Evolutionary conservation across 2,329 filamentous ascomycete species (phyloP).

Genomic region (Cordyceps fumosorosea): DNA sequence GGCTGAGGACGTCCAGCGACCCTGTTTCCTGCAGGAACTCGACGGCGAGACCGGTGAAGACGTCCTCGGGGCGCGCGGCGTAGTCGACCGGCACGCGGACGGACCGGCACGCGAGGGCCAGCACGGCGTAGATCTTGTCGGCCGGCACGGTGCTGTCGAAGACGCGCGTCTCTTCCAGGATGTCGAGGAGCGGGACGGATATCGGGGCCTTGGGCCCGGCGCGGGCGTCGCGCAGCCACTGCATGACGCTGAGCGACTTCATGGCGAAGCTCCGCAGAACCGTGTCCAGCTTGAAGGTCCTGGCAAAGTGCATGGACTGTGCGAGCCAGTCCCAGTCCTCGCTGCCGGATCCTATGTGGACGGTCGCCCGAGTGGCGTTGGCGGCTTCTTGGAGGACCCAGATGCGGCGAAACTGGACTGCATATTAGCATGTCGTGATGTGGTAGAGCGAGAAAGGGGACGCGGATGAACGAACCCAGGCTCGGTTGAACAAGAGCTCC

Average conservation of each 20-base stretch:
- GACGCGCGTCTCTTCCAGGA: neutral
- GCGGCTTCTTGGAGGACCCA: conserved; percentile 15
- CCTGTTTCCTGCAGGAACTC: neutral
- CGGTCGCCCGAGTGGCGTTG: conserved; percentile 1
- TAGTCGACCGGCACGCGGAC: neutral
- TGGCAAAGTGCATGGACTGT: neutral
- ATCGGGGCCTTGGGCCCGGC: neutral
- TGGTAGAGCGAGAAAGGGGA: neutral
- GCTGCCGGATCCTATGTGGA: neutral
- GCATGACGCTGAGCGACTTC: neutral
- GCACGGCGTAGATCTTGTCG: neutral
- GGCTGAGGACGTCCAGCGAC: neutral
- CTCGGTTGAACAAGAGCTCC: neutral
- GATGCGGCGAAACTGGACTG: conserved; percentile 12
- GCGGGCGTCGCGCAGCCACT: neutral
- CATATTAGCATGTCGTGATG: neutral
- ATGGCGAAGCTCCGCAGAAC: neutral
- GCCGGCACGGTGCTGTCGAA: neutral
- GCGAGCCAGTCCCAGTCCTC: neutral
- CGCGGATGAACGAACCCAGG: neutral
- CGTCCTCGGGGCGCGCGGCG: neutral
- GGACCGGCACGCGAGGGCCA: neutral
- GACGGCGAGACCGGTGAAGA: neutral
- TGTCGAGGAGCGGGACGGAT: neutral
- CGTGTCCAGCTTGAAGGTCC: neutral